Conservation (phyloP, 148 eudicot genomes). For the Spergularia bocconei region DNA sequence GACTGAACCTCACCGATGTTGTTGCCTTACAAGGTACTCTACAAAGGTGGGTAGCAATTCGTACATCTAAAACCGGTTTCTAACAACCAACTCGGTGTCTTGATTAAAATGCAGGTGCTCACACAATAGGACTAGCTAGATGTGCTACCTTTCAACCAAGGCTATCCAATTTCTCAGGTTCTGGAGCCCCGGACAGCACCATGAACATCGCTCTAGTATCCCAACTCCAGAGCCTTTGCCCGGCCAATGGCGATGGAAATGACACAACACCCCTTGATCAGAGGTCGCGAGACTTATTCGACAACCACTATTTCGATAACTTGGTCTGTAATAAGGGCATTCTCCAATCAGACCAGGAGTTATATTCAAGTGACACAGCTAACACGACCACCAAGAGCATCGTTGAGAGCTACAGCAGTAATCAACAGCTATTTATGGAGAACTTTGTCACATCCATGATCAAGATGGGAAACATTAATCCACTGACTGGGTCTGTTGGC, state of each 20-base stretch:
- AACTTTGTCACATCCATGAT: conserved; percentile 62
- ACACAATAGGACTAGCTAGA: conserved; percentile 56
- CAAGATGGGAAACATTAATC: conserved; percentile 67
- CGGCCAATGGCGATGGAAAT: conserved; percentile 60
- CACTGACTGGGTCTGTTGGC: conserved; percentile 58
- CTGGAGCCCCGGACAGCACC: conserved; percentile 53
- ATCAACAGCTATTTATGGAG: conserved; percentile 26
- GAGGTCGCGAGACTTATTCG: conserved; percentile 59
- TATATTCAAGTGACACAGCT: conserved; percentile 45
- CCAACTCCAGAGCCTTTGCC: conserved; percentile 52
- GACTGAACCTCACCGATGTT: conserved; percentile 63
- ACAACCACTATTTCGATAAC: conserved; percentile 72
- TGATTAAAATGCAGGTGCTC: conserved; percentile 31
- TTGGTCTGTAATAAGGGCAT: conserved; percentile 55
- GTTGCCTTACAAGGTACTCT: conserved; percentile 67
- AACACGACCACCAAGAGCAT: conserved; percentile 44
- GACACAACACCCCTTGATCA: conserved; percentile 58
- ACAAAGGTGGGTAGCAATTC: background rate
- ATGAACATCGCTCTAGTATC: conserved; percentile 43
- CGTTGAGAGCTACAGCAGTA: conserved; percentile 48
- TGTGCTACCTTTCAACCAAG: conserved; percentile 52
- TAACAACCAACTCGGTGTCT: background rate
- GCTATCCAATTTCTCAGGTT: conserved; percentile 58
- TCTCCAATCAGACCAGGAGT: conserved; percentile 60
- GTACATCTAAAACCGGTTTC: background rate